Evolutionary conservation across 148 eudicot genomes (phyloP).

Genomic region (Silene latifolia): DNA sequence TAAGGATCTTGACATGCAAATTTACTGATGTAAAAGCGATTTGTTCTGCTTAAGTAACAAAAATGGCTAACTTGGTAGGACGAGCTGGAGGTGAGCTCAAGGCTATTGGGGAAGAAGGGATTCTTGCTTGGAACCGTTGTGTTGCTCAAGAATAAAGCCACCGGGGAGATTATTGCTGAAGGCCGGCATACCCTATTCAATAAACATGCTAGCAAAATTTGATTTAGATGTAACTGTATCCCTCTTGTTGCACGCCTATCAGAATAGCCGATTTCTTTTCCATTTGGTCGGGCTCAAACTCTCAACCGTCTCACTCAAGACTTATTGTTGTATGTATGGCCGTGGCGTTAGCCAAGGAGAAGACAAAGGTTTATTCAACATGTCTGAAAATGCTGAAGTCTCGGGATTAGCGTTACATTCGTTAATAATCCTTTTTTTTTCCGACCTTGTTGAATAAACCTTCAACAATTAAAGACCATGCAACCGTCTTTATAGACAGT

Average conservation of each 20-base stretch:
- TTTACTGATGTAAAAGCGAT: background rate
- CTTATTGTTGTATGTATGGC: background rate
- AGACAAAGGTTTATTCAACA: background rate
- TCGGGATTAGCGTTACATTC: too few species aligned
- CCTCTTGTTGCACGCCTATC: background rate
- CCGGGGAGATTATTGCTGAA: slow-evolving; percentile 62
- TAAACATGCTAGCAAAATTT: slow-evolving; percentile 46
- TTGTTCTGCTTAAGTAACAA: background rate
- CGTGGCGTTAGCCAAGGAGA: background rate
- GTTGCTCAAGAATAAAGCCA: slow-evolving; percentile 49
- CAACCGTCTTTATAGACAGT: too few species aligned
- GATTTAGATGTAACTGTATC: slow-evolving; percentile 10
- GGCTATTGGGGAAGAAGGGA: slow-evolving; percentile 52
- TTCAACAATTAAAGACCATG: too few species aligned
- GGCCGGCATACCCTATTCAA: slow-evolving; percentile 66
- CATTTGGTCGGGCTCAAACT: background rate
- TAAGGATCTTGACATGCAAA: background rate
- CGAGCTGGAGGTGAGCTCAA: slow-evolving; percentile 60
- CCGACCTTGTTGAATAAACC: too few species aligned
- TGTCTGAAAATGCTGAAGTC: too few species aligned
- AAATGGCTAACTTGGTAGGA: slow-evolving; percentile 40
- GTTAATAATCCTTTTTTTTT: too few species aligned
- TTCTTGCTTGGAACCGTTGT: slow-evolving; percentile 43
- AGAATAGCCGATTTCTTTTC: background rate
- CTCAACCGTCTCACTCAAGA: background rate